A percentile compares a stretch with the other conserved stretches of the same genome.
Conservation (phyloP, 2,329 filamentous ascomycete species). For the Botryosphaeria dothidea region DNA sequence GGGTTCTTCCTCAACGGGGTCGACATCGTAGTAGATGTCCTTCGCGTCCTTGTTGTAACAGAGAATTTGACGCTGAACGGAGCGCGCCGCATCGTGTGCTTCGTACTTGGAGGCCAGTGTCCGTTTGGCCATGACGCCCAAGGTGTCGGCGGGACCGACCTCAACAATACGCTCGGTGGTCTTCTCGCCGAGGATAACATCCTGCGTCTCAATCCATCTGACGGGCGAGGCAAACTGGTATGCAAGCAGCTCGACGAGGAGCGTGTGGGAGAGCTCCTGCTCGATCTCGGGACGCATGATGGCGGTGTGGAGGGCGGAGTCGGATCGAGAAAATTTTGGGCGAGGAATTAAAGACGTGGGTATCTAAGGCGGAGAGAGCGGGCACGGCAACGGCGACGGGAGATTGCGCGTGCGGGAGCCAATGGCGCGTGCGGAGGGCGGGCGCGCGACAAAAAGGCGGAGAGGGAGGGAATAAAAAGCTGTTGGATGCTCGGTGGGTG, state of each 20-base stretch:
- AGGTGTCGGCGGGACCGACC: slow-evolving; percentile 92
- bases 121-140: slow-evolving; percentile 95
- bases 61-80: slow-evolving; percentile 93
- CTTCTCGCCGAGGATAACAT: slow-evolving; percentile 97
- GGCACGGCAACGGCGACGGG: neutral
- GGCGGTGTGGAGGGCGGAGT: slow-evolving; percentile 15
- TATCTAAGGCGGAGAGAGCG: slow-evolving; percentile 11
- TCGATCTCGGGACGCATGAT: slow-evolving; percentile 95
- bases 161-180: slow-evolving; percentile 96
- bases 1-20: slow-evolving; percentile 84
- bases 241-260: slow-evolving; percentile 97
- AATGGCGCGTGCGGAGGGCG: slow-evolving; percentile 18
- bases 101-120: slow-evolving; percentile 97
- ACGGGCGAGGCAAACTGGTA: slow-evolving; percentile 99
- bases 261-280: slow-evolving; percentile 97
- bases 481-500: slow-evolving; percentile 13
- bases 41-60: slow-evolving; percentile 99
- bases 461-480: slow-evolving; percentile 2
- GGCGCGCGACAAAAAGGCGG: slow-evolving; percentile 25
- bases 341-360: slow-evolving; percentile 18
- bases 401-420: slow-evolving; percentile 6
- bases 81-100: slow-evolving; percentile 95
- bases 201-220: slow-evolving; percentile 99
- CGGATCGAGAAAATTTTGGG: slow-evolving; percentile 9
- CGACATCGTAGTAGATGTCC: slow-evolving; percentile 99